Conservation (phyloP, 2,329 filamentous ascomycete species). For the Penicillium sp. region DNA sequence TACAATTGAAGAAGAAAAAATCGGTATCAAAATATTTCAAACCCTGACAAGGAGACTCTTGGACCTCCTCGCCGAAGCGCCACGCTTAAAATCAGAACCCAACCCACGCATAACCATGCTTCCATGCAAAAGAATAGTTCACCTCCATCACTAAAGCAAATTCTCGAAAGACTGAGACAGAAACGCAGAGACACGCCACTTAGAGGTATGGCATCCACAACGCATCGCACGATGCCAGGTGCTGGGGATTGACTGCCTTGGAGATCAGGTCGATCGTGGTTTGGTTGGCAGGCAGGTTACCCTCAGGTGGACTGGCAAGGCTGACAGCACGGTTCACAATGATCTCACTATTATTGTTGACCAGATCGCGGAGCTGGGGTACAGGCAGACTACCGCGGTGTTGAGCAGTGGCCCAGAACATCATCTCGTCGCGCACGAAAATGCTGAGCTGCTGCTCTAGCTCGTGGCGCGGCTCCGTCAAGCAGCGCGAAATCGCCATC, state of each 20-base stretch:
- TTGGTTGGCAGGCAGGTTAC: constrained; percentile 88
- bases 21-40: constrained; percentile 20
- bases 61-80: constrained; percentile 20
- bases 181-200: constrained; percentile 14
- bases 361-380: constrained; percentile 72
- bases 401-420: constrained; percentile 87
- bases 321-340: constrained; percentile 89
- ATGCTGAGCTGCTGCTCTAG: constrained; percentile 93
- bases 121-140: constrained; percentile 10
- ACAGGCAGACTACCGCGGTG: constrained; percentile 67
- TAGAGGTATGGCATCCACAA: constrained; percentile 97
- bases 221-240: constrained; percentile 83
- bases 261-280: constrained; percentile 93
- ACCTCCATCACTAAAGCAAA: neutral
- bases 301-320: constrained; percentile 74
- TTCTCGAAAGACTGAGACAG: constrained; percentile 13
- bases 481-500: constrained; percentile 92
- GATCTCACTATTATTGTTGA: constrained; percentile 82
- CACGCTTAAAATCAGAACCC: constrained; percentile 23
- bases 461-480: constrained; percentile 78
- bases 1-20: constrained; percentile 15
- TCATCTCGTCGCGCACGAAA: constrained; percentile 97
- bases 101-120: constrained; percentile 12
- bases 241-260: constrained; percentile 89
- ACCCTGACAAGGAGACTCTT: constrained; percentile 5